phyloP scores from a whole-genome alignment of 2,329 filamentous ascomycete genomes.

The Phialocephala sp. region DNA sequence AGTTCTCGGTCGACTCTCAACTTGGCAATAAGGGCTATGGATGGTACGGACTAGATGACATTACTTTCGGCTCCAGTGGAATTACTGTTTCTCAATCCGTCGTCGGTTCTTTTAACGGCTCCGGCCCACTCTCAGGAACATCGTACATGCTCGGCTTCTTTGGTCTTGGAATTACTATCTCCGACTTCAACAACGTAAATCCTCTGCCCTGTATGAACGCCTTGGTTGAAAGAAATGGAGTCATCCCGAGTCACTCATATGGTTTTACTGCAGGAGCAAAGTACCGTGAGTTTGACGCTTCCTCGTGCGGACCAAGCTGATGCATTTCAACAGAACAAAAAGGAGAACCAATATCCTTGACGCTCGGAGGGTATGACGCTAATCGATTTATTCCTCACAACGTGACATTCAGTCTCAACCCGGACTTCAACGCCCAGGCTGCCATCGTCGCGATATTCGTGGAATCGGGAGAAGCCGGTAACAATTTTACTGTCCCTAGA shows the following conservation, averaged over 20 bases:
- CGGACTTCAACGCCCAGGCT: slow-evolving; percentile 51
- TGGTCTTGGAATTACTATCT: slow-evolving; percentile 60
- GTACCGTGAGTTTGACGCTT: slow-evolving; percentile 60
- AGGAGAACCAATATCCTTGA: slow-evolving; percentile 62
- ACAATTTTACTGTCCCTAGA: slow-evolving; percentile 57
- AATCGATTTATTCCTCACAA: slow-evolving; percentile 66
- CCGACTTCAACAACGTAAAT: slow-evolving; percentile 56
- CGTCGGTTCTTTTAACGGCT: slow-evolving; percentile 50
- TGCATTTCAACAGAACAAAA: slow-evolving; percentile 44
- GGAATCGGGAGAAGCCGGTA: slow-evolving; percentile 45
- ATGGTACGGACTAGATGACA: slow-evolving; percentile 62
- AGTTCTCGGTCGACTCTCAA: slow-evolving; percentile 62
- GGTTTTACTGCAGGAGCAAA: slow-evolving; percentile 78
- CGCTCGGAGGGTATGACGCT: slow-evolving; percentile 72
- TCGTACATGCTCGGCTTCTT: slow-evolving; percentile 60
- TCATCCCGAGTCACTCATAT: slow-evolving; percentile 75
- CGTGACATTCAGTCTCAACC: slow-evolving; percentile 61
- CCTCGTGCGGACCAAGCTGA: slow-evolving; percentile 31
- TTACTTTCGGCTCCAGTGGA: slow-evolving; percentile 39
- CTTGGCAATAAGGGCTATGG: slow-evolving; percentile 66
- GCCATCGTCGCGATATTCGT: slow-evolving; percentile 37
- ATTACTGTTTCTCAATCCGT: slow-evolving; percentile 47
- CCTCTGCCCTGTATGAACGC: slow-evolving; percentile 59
- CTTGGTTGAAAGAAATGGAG: slow-evolving; percentile 62
- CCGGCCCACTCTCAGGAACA: slow-evolving; percentile 56